Conservation (phyloP, 306 rosid genomes). For the Cucurbita moschata region DNA sequence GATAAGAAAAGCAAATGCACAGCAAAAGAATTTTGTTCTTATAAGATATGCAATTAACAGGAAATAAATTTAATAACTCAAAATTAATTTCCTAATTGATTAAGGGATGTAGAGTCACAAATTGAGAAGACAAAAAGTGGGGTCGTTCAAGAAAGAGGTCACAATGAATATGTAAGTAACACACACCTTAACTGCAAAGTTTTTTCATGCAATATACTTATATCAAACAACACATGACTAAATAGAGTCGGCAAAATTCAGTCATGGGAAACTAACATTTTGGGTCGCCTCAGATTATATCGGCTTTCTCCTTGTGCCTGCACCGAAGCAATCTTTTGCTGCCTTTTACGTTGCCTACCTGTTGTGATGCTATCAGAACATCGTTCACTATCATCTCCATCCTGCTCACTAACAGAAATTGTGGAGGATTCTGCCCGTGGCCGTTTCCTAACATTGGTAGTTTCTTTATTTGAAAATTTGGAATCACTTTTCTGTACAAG, state of each 20-base stretch:
- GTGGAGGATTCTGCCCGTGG: conserved; percentile 32
- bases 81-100: not conserved
- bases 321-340: conserved; percentile 28
- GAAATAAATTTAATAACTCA: not conserved
- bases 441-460: conserved; percentile 43
- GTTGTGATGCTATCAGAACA: conserved; percentile 53
- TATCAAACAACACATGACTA: conserved; percentile 7
- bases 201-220: not conserved
- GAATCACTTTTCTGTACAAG: not conserved
- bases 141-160: not conserved
- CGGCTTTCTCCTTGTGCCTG: conserved; percentile 47
- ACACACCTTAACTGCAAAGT: not conserved
- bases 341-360: conserved; percentile 53
- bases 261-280: conserved; percentile 46
- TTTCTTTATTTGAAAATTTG: conserved; percentile 23
- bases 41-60: not conserved
- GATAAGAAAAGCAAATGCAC: not conserved
- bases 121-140: not conserved
- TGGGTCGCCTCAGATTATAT: conserved; percentile 70
- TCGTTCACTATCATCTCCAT: conserved; percentile 57
- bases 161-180: not conserved
- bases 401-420: conserved; percentile 40
- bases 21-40: not conserved
- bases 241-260: not conserved
- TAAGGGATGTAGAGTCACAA: not conserved